Evolutionary conservation across 2,329 filamentous ascomycete species (phyloP), one percentile per base, ranked within the genome.

Genomic region (Zymoseptoria ardabiliae): DNA sequence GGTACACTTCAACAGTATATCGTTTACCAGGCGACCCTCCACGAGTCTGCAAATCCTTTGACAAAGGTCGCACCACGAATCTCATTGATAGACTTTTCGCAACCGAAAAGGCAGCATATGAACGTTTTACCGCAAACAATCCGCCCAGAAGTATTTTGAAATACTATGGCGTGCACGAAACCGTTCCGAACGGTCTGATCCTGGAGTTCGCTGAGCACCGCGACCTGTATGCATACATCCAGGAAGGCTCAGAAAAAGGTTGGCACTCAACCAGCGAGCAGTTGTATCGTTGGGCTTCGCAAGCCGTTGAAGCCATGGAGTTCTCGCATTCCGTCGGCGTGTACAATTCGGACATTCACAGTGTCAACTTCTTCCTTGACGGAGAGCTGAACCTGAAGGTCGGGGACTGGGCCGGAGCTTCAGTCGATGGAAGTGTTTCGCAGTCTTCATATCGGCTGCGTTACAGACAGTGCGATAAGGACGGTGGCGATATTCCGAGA

Each of bases 321-420:
- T 62, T 55, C 25, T 58, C 60, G 1, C 60, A 62, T 30, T 11
- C 22, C 2, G 21, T 60, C 2, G 52, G 28, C 0, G 58, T 60
- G 1, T 49, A 50, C 8, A 56, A 62, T 20, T 53, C 58, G 1
- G 60, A 62, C 30, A 56, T 60, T 13, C 55, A 58, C 53, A 48
- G 51, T 11, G 13, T 60, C 19, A 62, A 62, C 21, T 55, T 62
- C 49, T 58, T 60, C 53, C 48, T 62, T 5, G 58, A 57, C 10
- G 11, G 23, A 9, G 22, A 41, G 19, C 21, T 60, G 25, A 52
- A 62, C 21, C 30, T 62, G n/a, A 62, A 62, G 19, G 58, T 60
- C 6, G 58, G 60, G 1, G 60, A 62, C 41, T 62, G 60, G 60
- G 60, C 54, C 5, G 60, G 60, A 23, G 60, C 61, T 11, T 56